Evolutionary conservation across 2,329 filamentous ascomycete genomes (phyloP).

Genomic region (Camillea tinctor): DNA sequence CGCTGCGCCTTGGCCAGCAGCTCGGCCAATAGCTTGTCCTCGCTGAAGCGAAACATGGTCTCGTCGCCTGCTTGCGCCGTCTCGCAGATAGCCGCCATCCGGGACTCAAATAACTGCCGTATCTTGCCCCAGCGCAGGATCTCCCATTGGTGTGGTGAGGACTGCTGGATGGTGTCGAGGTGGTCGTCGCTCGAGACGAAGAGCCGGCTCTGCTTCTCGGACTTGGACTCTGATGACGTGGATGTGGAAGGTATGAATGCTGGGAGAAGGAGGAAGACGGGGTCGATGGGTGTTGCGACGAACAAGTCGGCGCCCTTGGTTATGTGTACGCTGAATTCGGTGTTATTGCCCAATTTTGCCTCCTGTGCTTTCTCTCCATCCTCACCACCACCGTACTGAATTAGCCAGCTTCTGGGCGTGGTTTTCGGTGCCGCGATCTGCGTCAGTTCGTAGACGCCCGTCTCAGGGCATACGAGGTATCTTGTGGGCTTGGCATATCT

Average conservation of each 20-base stretch:
- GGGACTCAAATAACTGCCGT: constrained; percentile 55
- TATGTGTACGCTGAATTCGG: constrained; percentile 40
- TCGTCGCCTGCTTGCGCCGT: constrained; percentile 81
- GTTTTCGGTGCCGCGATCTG: constrained; percentile 52
- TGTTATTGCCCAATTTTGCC: constrained; percentile 20
- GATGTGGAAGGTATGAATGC: constrained; percentile 49
- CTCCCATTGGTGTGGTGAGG: constrained; percentile 57
- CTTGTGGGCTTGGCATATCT: constrained; percentile 53
- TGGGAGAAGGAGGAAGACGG: constrained; percentile 79
- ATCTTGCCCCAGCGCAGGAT: constrained; percentile 51
- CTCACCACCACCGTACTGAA: constrained; percentile 37
- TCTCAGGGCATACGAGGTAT: constrained; percentile 61
- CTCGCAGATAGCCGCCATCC: constrained; percentile 74
- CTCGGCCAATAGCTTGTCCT: constrained; percentile 65
- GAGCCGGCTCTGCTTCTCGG: constrained; percentile 50
- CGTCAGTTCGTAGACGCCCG: constrained; percentile 65
- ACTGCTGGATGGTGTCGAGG: constrained; percentile 59
- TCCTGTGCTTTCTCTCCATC: constrained; percentile 15
- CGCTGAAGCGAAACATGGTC: constrained; percentile 77
- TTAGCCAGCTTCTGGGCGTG: constrained; percentile 61
- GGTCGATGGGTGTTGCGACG: constrained; percentile 80
- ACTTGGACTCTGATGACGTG: constrained; percentile 41
- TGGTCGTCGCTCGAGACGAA: constrained; percentile 73
- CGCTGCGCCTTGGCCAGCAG: constrained; percentile 69
- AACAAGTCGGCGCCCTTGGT: constrained; percentile 72